Evolutionary conservation across 1,284 basidiomycete species (phyloP).

Genomic region (Ustilago vetiveriae): DNA sequence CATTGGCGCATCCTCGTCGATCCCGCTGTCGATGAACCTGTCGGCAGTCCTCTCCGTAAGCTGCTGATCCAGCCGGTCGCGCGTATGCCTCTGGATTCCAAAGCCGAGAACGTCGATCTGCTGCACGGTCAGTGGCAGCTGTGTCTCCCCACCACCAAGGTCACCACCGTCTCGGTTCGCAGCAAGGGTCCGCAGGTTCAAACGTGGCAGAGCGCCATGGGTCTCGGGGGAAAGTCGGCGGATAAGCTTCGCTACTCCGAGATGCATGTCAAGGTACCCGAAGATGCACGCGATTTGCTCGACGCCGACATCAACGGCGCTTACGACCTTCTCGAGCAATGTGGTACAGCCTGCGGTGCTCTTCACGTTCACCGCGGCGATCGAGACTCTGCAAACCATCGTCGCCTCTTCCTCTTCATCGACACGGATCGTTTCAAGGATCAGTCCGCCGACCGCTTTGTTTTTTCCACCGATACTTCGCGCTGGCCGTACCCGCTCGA

Average conservation of each 20-base stretch:
- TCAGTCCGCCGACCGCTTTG: slow-evolving; percentile 46
- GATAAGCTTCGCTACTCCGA: slow-evolving; percentile 77
- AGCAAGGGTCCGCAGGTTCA: slow-evolving; percentile 79
- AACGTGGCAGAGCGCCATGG: slow-evolving; percentile 84
- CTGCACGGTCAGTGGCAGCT: slow-evolving; percentile 83
- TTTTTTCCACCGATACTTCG: slow-evolving; percentile 54
- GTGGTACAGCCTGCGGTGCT: slow-evolving; percentile 87
- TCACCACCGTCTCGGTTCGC: slow-evolving; percentile 74
- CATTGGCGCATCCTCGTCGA: slow-evolving; percentile 82
- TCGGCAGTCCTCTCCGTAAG: slow-evolving; percentile 80
- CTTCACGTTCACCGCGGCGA: slow-evolving; percentile 76
- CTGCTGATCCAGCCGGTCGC: slow-evolving; percentile 80
- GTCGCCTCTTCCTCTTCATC: slow-evolving; percentile 53
- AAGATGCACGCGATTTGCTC: slow-evolving; percentile 71
- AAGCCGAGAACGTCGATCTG: slow-evolving; percentile 68
- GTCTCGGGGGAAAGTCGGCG: slow-evolving; percentile 77
- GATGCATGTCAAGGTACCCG: slow-evolving; percentile 74
- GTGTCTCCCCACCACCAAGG: slow-evolving; percentile 75
- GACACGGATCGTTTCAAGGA: slow-evolving; percentile 54
- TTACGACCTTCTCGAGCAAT: slow-evolving; percentile 82
- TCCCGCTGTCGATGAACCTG: slow-evolving; percentile 76
- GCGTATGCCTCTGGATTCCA: slow-evolving; percentile 72
- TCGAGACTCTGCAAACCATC: slow-evolving; percentile 69
- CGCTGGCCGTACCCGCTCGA: slow-evolving; percentile 53
- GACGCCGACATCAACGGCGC: slow-evolving; percentile 83